A percentile compares a stretch with the other conserved stretches of the same genome.
Evolutionary conservation across 345 rosid species (phyloP).

Genomic region (Dimocarpus longan): DNA sequence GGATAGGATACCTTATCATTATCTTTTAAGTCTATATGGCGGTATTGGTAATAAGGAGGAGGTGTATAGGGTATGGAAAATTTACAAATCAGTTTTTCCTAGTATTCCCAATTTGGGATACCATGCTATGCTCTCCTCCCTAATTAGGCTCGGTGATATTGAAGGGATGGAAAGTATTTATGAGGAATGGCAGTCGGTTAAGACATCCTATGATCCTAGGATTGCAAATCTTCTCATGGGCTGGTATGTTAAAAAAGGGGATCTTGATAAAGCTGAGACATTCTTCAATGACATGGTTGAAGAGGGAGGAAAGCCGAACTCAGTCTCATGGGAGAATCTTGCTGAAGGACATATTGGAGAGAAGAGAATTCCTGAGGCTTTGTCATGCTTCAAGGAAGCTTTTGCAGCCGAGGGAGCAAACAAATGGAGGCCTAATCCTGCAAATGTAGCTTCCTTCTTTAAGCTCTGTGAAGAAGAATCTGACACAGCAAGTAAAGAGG

Average conservation of each 20-base stretch:
- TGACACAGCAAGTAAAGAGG: constrained; percentile 53
- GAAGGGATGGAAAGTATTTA: constrained; percentile 75
- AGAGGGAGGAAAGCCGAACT: constrained; percentile 75
- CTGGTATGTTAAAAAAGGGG: constrained; percentile 61
- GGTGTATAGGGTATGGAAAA: constrained; percentile 73
- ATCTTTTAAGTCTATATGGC: constrained; percentile 82
- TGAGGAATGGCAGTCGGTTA: constrained; percentile 78
- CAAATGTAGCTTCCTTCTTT: constrained; percentile 49
- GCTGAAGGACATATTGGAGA: constrained; percentile 64
- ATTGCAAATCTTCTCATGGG: constrained; percentile 75
- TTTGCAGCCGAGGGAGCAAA: constrained; percentile 51
- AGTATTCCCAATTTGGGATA: constrained; percentile 80
- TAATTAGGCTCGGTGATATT: constrained; percentile 65
- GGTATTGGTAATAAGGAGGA: constrained; percentile 69
- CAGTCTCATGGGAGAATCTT: constrained; percentile 85
- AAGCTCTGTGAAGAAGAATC: constrained; percentile 68
- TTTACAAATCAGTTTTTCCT: constrained; percentile 77
- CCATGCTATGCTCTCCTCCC: constrained; percentile 76
- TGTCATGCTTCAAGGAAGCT: constrained; percentile 68
- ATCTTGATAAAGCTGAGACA: constrained; percentile 58
- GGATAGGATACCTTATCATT: constrained; percentile 82
- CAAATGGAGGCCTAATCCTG: constrained; percentile 77
- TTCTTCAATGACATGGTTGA: constrained; percentile 64
- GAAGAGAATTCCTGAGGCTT: constrained; percentile 53
- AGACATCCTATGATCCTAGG: constrained; percentile 77